Evolutionary conservation across 495 filamentous ascomycete species (phyloP).

Genomic region (Penicillium soppii): DNA sequence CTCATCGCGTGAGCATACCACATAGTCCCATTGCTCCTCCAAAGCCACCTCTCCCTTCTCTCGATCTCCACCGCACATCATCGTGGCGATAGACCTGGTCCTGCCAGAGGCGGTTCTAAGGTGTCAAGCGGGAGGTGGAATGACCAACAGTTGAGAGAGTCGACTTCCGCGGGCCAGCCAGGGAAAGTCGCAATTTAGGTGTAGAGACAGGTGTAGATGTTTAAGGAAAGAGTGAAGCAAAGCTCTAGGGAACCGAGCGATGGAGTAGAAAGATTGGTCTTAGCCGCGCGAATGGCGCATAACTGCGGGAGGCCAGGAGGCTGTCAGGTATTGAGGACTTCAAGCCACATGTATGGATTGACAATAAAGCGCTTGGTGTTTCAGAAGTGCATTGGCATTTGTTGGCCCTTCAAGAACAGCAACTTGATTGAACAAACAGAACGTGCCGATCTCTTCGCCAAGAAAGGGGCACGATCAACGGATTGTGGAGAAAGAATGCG

Average conservation of each 20-base stretch:
- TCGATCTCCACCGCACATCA: conserved; percentile 73
- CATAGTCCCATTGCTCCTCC: conserved; percentile 93
- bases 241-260: conserved; percentile 12
- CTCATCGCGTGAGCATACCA: conserved; percentile 56
- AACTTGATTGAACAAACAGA: conserved; percentile 13
- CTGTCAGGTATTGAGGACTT: not conserved
- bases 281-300: conserved; percentile 26
- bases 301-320: conserved; percentile 14
- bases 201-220: conserved; percentile 1
- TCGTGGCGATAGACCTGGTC: conserved; percentile 41
- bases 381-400: conserved; percentile 16
- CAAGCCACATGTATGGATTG: conserved; percentile 3
- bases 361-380: conserved; percentile 12
- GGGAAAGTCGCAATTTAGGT: conserved; percentile 30
- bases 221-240: conserved; percentile 7
- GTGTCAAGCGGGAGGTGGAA: conserved; percentile 6
- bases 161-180: conserved; percentile 48
- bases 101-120: conserved; percentile 31
- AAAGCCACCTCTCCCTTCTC: conserved; percentile 66
- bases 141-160: conserved; percentile 2
- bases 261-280: conserved; percentile 3
- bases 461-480: conserved; percentile 22
- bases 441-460: conserved; percentile 16
- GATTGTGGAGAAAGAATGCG: conserved; percentile 27
- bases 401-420: not conserved